Base-by-base conservation (phyloP, 495 filamentous ascomycete species). In the Podospora pseudopauciseta region DNA sequence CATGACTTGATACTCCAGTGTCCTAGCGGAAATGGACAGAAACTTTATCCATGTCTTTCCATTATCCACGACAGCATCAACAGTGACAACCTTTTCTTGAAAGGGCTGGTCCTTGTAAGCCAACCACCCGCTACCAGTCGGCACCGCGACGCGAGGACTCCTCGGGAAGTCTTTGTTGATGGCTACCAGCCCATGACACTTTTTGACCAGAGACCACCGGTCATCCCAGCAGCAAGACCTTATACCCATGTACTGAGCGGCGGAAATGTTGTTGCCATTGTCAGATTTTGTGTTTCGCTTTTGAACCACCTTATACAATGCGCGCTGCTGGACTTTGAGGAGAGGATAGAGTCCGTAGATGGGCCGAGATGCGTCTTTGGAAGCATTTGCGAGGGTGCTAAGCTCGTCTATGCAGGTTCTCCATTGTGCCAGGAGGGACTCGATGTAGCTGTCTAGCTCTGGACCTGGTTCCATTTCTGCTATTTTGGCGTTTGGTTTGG, bases 41-140 rank as follows among this genome's bases (percentile, higher is more conserved):
- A 78, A 75, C 68, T 77, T 78, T 28, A 78, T 61, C 76, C 76
- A 78, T 3, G 74, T 76, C 2, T 70, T 71, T 15, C 76, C 76
- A 67, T 67, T 73, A 23, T 78, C 72, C 2, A 78, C 74, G 2
- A 77, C 75, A 5, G 74, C 76, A 56, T 77, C 75, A 1, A 77
- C 65, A 2, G 59, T 53, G 1, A 78, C 70, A 13, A 70, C 64
- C 58, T 66, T 66, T 32, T 78, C 75, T 34, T 69, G 76, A n/a
- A 75, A 70, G 0, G 69, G 73, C 32, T 72, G 63, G 44, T 77
- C 70, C 60, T 74, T 75, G 64, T 68, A 73, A 0, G 68, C 63
- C 66, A 75, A 28, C 76, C 75, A 77, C 0, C 73, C 75, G 6
- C 18, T 55, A 0, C 71, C 70, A 0, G 58, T 32, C 9, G 67